Evolutionary conservation across 2,329 filamentous ascomycete species (phyloP).

Genomic region (Aspergillus proliferans): DNA sequence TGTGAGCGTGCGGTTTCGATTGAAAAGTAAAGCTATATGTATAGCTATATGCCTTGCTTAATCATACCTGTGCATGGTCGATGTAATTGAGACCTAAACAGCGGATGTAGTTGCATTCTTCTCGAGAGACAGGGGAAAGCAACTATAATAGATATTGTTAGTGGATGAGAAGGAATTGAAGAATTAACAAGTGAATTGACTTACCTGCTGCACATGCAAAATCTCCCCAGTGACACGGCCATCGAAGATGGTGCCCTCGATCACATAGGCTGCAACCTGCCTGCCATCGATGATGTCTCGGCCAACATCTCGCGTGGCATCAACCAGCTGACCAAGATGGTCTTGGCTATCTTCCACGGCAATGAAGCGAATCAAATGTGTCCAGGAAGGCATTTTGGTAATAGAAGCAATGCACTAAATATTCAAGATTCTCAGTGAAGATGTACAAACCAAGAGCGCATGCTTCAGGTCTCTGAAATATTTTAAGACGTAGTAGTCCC

Average conservation of each 20-base stretch:
- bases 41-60: background rate
- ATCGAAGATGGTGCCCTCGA: conserved; percentile 25
- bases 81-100: conserved; percentile 28
- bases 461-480: too few relatives aligned
- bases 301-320: conserved; percentile 21
- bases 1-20: background rate
- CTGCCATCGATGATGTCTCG: conserved; percentile 15
- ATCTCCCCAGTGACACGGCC: conserved; percentile 18
- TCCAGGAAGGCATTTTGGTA: conserved; percentile 13
- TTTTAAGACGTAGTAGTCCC: too few relatives aligned
- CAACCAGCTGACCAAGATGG: conserved; percentile 26
- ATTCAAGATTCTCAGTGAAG: too few relatives aligned
- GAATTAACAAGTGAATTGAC: too few relatives aligned
- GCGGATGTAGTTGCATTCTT: conserved; percentile 23
- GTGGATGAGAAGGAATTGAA: background rate
- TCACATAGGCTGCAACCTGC: conserved; percentile 17
- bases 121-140: conserved; percentile 20
- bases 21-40: background rate
- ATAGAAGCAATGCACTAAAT: too few relatives aligned
- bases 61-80: conserved; percentile 22
- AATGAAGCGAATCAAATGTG: conserved; percentile 27
- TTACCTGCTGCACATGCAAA: conserved; percentile 17
- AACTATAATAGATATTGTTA: conserved; percentile 12
- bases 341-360: conserved; percentile 22
- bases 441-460: too few relatives aligned